These are phyloP conservation scores for Echium plantagineum DNA, from an alignment of 257 asterid species.

Conservation along the genomic window DNA sequence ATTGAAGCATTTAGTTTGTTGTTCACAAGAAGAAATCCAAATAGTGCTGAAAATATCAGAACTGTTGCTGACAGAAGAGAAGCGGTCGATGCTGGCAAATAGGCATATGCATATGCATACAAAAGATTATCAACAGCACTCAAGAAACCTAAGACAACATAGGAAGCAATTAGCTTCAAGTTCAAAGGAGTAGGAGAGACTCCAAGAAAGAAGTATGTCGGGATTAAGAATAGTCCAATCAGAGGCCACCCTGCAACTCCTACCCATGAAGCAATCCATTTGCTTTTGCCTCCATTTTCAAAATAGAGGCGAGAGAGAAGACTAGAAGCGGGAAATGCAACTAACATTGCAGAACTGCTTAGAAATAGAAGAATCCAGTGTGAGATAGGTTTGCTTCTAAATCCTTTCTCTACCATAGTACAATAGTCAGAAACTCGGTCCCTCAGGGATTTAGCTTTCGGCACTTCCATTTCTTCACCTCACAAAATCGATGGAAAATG, in stretches of 20 bases:
- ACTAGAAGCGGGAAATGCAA: slow-evolving; percentile 80
- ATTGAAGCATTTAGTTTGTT: slow-evolving; percentile 64
- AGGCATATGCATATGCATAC: slow-evolving; percentile 90
- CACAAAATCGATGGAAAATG: not conserved
- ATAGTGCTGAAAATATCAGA: slow-evolving; percentile 59
- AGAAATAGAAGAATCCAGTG: slow-evolving; percentile 67
- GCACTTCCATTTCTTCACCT: slow-evolving; percentile 39
- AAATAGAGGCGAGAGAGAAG: slow-evolving; percentile 75
- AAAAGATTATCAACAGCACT: slow-evolving; percentile 76
- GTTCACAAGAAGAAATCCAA: slow-evolving; percentile 64
- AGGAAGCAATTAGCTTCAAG: slow-evolving; percentile 44
- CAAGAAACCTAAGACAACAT: slow-evolving; percentile 54
- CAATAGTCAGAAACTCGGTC: slow-evolving; percentile 23
- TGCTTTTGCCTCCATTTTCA: slow-evolving; percentile 74
- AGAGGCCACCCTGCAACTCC: slow-evolving; percentile 98
- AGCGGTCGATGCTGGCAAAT: slow-evolving; percentile 89
- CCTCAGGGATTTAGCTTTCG: slow-evolving; percentile 19
- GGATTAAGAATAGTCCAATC: slow-evolving; percentile 46
- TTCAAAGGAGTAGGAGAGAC: slow-evolving; percentile 51
- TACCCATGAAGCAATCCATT: slow-evolving; percentile 87
- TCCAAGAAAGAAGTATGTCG: slow-evolving; percentile 42
- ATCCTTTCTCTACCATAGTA: slow-evolving; percentile 24
- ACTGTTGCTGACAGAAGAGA: slow-evolving; percentile 70
- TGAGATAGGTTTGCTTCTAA: slow-evolving; percentile 46
- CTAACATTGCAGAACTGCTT: slow-evolving; percentile 63